Evolutionary conservation across 2,329 filamentous ascomycete genomes (phyloP), one percentile per base, ranked within the genome.

Genomic region (Talaromyces rugulosus): DNA sequence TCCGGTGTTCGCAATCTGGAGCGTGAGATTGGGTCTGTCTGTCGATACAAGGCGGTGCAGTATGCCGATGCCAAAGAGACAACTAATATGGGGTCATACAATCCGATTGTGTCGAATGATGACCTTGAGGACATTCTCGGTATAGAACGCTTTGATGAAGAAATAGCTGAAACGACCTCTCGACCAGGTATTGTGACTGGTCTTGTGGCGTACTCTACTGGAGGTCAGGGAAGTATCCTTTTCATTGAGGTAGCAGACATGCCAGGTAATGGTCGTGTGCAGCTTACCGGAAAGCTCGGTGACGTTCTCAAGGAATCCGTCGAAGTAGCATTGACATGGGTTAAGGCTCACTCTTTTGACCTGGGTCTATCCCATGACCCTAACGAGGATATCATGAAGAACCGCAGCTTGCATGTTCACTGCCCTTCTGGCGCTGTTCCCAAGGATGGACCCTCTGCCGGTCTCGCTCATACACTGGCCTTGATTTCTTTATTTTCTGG

Each of bases 181-280:
- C 85, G 92, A 18, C 94, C 95, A 1, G 95, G 95, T 61, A 90
- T 99, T 61, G 94, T 99, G 42, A 99, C 95, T 0, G 95, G 95
- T 14, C 87, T 99, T 34, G 95, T 99, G 16, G 95, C 95, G 8
- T 99, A 97, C 80, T 92, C 89, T 71, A 90, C 89, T 4, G 94
- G 95, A 56, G 92, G 92, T 55, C 94, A 97, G 74, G 95, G 95
- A 65, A 93, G 90, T 72, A 99, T 99, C 70, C 84, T 99, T 61
- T 99, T 99, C 81, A 99, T 99, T 69, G 95, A 99, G 78, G 92
- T 97, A 52, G 92, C 94, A 11, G 93, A 96, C 72, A 98, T 98
- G 92, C 95, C 95, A 0, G 95, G 95, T 51, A 89, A 86, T 61
- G 95, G 95, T 36, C 88, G 89, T 59, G 92, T 99, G 40, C 95